phyloP scores from a whole-genome alignment of 139 green algal species.

The Penium margaritaceum region DNA sequence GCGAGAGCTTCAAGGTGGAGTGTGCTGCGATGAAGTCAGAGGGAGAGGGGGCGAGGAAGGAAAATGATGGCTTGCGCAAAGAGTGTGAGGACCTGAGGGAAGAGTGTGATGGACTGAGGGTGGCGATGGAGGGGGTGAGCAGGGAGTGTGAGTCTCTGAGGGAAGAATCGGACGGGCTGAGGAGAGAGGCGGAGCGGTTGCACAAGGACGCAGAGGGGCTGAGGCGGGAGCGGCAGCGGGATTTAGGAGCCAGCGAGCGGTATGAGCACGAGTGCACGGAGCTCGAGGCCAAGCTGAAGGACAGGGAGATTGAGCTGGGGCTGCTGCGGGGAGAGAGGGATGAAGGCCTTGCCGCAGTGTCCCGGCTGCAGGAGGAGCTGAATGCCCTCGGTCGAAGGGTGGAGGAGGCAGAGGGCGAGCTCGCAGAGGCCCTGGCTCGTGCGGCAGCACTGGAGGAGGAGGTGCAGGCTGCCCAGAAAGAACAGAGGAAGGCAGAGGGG shows the following conservation, averaged over 20 bases:
- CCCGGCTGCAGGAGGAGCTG: neutral
- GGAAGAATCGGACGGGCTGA: neutral
- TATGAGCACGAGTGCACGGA: no score
- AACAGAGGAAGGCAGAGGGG: no score
- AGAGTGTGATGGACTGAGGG: neutral
- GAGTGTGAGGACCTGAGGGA: neutral
- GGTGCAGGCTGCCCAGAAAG: no score
- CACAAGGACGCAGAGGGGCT: neutral
- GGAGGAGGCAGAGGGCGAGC: neutral
- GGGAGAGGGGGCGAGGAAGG: neutral
- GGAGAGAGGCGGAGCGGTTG: constrained; percentile 3
- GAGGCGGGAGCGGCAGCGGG: no score
- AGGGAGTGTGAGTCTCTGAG: neutral
- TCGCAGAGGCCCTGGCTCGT: no score
- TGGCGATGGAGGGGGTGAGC: neutral
- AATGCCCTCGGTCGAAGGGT: neutral
- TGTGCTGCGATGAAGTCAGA: neutral
- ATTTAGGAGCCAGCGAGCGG: no score
- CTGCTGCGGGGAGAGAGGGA: no score
- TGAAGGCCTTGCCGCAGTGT: no score
- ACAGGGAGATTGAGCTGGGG: no score
- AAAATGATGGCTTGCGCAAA: neutral
- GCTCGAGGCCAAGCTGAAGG: no score
- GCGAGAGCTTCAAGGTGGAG: neutral
- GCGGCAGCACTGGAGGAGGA: no score